These are phyloP conservation scores for Camellia lanceoleosa DNA, from an alignment of 148 eudicot genomes.

Conservation along the genomic window DNA sequence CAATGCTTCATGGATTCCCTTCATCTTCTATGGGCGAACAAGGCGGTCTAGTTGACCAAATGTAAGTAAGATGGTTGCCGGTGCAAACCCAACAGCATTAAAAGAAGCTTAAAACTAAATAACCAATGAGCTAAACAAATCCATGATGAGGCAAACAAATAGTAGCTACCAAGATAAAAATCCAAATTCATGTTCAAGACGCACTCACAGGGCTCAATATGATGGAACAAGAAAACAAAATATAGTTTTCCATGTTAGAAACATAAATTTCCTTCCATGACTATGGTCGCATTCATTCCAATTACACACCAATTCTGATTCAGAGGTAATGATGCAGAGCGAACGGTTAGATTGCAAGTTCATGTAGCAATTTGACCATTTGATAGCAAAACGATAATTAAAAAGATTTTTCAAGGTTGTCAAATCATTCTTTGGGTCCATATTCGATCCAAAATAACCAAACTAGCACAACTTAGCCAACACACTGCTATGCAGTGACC, in stretches of 20 bases:
- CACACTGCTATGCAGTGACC: no score
- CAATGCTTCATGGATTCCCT: neutral
- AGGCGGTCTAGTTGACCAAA: neutral
- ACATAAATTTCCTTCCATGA: neutral
- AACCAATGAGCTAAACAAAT: neutral
- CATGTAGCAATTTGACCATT: neutral
- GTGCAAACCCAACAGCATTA: no score
- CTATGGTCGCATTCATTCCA: neutral
- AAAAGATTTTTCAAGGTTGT: no score
- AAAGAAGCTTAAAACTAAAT: no score
- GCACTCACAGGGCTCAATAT: neutral
- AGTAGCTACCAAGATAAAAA: no score
- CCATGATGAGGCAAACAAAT: no score
- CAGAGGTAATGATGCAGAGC: neutral
- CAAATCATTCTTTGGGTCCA: no score
- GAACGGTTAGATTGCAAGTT: no score
- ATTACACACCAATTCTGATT: neutral
- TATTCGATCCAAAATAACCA: no score
- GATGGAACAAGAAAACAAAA: no score
- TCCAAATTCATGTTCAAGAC: neutral
- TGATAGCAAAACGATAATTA: no score
- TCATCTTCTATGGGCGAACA: neutral
- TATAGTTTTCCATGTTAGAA: neutral
- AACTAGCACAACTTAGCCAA: no score
- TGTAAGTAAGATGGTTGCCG: neutral